A percentile compares a stretch with the other conserved stretches of the same genome.
Evolutionary conservation across 2,329 filamentous ascomycete species (phyloP).

Genomic region (Ophiosphaerella narmari): DNA sequence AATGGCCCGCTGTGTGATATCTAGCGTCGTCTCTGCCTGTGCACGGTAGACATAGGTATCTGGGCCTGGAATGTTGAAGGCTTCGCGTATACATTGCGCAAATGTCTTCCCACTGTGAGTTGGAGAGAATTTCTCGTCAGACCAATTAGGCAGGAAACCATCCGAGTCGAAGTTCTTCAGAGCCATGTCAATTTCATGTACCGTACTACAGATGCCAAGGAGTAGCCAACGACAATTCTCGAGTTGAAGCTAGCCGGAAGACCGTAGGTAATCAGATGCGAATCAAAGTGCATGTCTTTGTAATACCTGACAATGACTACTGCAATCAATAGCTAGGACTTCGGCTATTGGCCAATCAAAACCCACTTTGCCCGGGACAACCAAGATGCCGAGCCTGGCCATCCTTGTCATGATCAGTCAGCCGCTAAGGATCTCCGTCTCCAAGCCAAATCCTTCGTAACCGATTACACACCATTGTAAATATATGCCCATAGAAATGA

Average conservation of each 20-base stretch:
- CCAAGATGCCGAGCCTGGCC: slow-evolving; percentile 2
- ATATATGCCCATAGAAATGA: slow-evolving; percentile 25
- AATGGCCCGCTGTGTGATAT: slow-evolving; percentile 56
- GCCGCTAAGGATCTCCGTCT: slow-evolving; percentile 14
- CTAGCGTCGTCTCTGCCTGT: slow-evolving; percentile 55
- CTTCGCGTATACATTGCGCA: slow-evolving; percentile 51
- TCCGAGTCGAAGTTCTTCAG: slow-evolving; percentile 51
- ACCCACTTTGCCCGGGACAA: slow-evolving; percentile 13
- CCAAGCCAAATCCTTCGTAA: slow-evolving; percentile 15
- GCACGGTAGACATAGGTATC: slow-evolving; percentile 59
- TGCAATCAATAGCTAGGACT: no score
- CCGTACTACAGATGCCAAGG: no score
- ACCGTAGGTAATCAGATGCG: slow-evolving; percentile 8
- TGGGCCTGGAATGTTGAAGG: slow-evolving; percentile 52
- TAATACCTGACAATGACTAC: neutral
- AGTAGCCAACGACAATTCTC: no score
- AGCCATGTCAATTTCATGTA: slow-evolving; percentile 20
- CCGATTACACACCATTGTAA: slow-evolving; percentile 44
- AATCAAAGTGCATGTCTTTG: neutral
- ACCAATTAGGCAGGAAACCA: slow-evolving; percentile 51
- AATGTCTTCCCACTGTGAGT: slow-evolving; percentile 39
- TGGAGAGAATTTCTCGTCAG: slow-evolving; percentile 40
- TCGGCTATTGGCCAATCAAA: slow-evolving; percentile 30
- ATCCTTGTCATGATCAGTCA: slow-evolving; percentile 41
- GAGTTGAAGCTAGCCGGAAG: neutral